Base-by-base conservation (phyloP, 176 grass and related monocot species). In the Poa pratensis region DNA sequence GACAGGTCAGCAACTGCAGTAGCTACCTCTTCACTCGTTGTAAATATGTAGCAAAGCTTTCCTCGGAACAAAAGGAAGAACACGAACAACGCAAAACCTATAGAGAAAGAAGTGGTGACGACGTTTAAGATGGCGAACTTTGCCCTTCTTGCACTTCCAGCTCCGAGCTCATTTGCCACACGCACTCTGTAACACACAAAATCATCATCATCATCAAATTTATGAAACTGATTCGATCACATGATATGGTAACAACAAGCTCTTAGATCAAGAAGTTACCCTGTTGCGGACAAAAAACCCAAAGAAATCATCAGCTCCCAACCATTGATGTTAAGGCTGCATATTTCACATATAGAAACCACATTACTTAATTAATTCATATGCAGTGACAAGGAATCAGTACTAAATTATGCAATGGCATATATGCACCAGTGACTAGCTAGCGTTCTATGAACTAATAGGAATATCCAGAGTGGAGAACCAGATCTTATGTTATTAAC, bases 301-400 rank as follows among this genome's bases (percentile, higher is more conserved):
- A 98, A 12, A 19, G 91, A 90, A 19, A 95, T 90, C 93, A 98
- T 98, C 93, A 95, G 89, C 85, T 95, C 91, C 96, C 93, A 98
- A n/a, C 93, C 96, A 32, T 94, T 98, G 84, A 95, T 98, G 14
- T 95, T 98, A 23, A 98, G 69, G 88, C 96, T 98, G 86, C 82
- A 76, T 37, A 69, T 58, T 68, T 85, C 69, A 57, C 13, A 75
- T 34, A 48, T 42, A 79, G 49, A 80, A 26, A 61, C 5, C 30
- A 50, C 13, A 57, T 20, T 35, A 53, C 7, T 76, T 76, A 48
- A 30, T 8, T 40, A 42, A 27, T 20, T 20, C 3, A 3, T 62
- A 53, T 15, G 54, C n/a, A 11, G 49, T 10, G n/a, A 73, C 34
- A 90, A 8, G 69, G 55, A 77, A 34, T 52, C 37, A 23, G 1